These are phyloP conservation scores for Eucommia ulmoides DNA, from an alignment of 257 asterid genomes.

Conservation along the genomic window DNA sequence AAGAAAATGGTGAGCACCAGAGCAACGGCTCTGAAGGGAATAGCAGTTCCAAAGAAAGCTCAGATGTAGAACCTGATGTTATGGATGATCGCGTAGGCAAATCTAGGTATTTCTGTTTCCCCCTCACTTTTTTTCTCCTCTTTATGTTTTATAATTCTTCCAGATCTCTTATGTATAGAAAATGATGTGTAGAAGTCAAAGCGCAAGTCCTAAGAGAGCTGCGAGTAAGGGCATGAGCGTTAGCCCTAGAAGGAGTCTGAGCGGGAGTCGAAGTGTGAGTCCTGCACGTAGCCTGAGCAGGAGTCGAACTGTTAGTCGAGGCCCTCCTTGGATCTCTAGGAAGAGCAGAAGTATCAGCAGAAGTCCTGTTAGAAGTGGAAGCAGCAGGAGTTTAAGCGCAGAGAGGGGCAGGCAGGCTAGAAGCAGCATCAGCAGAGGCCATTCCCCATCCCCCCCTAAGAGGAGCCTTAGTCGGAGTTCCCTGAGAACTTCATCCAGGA, in stretches of 20 bases:
- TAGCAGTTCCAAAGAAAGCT: constrained; percentile 37
- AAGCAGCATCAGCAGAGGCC: constrained; percentile 7
- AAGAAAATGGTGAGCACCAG: constrained; percentile 70
- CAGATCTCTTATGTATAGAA: constrained; percentile 18
- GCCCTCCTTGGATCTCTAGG: constrained; percentile 21
- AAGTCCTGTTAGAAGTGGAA: constrained; percentile 36
- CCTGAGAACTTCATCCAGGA: neutral
- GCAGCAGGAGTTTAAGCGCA: constrained; percentile 32
- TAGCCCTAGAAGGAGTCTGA: constrained; percentile 55
- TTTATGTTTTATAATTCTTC: constrained; percentile 16
- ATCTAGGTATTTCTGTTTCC: constrained; percentile 79
- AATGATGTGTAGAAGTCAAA: constrained; percentile 62
- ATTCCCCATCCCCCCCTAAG: neutral
- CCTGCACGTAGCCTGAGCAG: constrained; percentile 17
- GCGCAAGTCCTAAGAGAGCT: constrained; percentile 46
- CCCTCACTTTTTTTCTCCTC: constrained; percentile 9
- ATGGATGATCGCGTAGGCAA: constrained; percentile 65
- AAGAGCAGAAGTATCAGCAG: constrained; percentile 27
- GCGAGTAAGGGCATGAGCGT: constrained; percentile 89
- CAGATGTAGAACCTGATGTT: constrained; percentile 57
- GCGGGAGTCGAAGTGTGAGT: constrained; percentile 33
- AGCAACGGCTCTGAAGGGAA: constrained; percentile 47
- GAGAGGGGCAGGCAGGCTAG: constrained; percentile 35
- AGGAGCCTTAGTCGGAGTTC: neutral
- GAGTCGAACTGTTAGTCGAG: constrained; percentile 50